Evolutionary conservation across 73 alveolate species (phyloP).

Genomic region (Paraurostyla sp.): DNA sequence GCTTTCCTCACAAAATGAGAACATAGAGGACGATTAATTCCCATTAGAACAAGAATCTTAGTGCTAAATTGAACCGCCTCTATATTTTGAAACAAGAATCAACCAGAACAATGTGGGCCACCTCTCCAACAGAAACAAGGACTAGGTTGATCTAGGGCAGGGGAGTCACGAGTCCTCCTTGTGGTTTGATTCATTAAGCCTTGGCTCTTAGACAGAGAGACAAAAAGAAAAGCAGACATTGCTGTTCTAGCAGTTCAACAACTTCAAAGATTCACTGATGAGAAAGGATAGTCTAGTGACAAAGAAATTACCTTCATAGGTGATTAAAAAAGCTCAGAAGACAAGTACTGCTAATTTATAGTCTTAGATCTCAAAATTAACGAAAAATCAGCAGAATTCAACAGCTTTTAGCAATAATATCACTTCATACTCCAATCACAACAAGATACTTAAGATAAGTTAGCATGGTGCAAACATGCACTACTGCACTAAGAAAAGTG

Average conservation of each 20-base stretch:
- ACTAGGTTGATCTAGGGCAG: neutral
- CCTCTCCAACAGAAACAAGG: neutral
- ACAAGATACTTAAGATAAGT: neutral
- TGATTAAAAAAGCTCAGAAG: neutral
- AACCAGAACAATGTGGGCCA: neutral
- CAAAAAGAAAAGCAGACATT: neutral
- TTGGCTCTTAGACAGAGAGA: slow-evolving; percentile 43
- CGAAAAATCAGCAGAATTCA: neutral
- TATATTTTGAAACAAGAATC: slow-evolving; percentile 28
- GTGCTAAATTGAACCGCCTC: slow-evolving; percentile 39
- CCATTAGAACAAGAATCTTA: slow-evolving; percentile 32
- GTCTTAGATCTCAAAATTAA: neutral
- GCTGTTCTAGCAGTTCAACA: neutral
- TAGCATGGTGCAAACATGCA: neutral
- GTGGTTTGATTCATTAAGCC: neutral
- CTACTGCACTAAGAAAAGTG: neutral
- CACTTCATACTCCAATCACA: neutral
- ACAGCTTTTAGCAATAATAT: neutral
- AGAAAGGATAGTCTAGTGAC: neutral
- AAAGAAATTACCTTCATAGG: neutral
- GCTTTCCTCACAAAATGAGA: neutral
- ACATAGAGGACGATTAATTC: slow-evolving; percentile 2
- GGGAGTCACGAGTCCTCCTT: neutral
- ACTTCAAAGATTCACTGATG: neutral
- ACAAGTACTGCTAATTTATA: neutral